Evolutionary conservation across 2,329 filamentous ascomycete genomes (phyloP).

Genomic region (Arachnomyces sp.): DNA sequence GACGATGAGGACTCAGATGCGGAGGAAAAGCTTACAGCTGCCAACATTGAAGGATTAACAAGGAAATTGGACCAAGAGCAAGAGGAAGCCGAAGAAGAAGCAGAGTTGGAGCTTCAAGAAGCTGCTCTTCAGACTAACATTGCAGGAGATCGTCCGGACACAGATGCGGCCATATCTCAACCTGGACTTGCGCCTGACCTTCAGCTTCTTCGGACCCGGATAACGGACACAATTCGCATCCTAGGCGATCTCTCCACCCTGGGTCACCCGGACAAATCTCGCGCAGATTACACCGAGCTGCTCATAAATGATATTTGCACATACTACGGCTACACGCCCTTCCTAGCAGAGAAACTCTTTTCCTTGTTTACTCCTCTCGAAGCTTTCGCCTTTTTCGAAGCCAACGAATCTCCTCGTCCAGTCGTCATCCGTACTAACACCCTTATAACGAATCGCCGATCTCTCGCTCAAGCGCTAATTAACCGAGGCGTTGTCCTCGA

Average conservation of each 20-base stretch:
- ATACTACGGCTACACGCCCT: conserved; percentile 94
- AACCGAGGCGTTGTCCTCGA: conserved; percentile 94
- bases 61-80: conserved; percentile 71
- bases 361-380: conserved; percentile 86
- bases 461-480: conserved; percentile 87
- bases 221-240: conserved; percentile 88
- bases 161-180: conserved; percentile 56
- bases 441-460: conserved; percentile 65
- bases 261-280: conserved; percentile 69
- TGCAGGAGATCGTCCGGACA: conserved; percentile 62
- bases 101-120: conserved; percentile 78
- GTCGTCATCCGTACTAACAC: conserved; percentile 97
- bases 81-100: conserved; percentile 72
- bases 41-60: conserved; percentile 90
- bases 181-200: conserved; percentile 74
- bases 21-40: conserved; percentile 85
- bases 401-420: conserved; percentile 89
- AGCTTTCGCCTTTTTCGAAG: conserved; percentile 97
- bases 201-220: conserved; percentile 76
- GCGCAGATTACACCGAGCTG: conserved; percentile 80
- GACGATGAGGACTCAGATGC: conserved; percentile 87
- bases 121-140: conserved; percentile 90
- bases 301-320: conserved; percentile 86
- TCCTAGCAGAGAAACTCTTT: conserved; percentile 92
- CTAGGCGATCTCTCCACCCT: conserved; percentile 81